Conservation (phyloP, 768 basidiomycete species). For the Lactarius akahatsu region DNA sequence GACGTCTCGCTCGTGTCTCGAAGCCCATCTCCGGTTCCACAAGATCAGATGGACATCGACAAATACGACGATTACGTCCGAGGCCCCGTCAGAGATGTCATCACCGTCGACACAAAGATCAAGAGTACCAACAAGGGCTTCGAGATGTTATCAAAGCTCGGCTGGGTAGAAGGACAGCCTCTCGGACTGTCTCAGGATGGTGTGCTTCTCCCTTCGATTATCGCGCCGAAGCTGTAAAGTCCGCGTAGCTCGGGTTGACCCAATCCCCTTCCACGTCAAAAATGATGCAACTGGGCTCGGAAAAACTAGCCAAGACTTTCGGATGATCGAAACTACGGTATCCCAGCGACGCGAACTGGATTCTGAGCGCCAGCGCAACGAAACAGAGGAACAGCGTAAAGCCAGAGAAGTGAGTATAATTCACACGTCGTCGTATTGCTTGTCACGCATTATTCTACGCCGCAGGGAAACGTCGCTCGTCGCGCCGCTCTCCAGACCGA, state of each 20-base stretch:
- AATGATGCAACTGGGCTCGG: slow-evolving; percentile 77
- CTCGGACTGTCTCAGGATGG: slow-evolving; percentile 77
- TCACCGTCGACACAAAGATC: slow-evolving; percentile 81
- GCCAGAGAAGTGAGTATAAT: slow-evolving; percentile 59
- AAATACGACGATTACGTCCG: slow-evolving; percentile 67
- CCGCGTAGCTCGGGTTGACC: slow-evolving; percentile 70
- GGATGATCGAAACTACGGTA: slow-evolving; percentile 83
- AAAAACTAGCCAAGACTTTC: slow-evolving; percentile 73
- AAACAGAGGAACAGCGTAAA: slow-evolving; percentile 74
- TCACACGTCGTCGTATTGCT: not conserved
- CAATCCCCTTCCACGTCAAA: slow-evolving; percentile 79
- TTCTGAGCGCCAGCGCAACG: slow-evolving; percentile 77
- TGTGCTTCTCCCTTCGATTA: slow-evolving; percentile 35
- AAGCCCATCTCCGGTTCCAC: slow-evolving; percentile 62
- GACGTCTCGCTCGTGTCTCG: slow-evolving; percentile 72
- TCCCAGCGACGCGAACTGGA: slow-evolving; percentile 77
- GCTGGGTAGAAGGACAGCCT: slow-evolving; percentile 79
- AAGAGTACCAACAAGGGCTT: slow-evolving; percentile 80
- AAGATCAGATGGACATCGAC: slow-evolving; percentile 52
- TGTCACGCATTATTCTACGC: slow-evolving; percentile 1
- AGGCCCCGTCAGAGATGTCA: slow-evolving; percentile 55
- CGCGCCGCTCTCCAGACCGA: slow-evolving; percentile 65
- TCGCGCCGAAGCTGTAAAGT: slow-evolving; percentile 7
- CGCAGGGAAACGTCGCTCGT: slow-evolving; percentile 62
- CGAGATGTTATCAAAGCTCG: slow-evolving; percentile 73